Percentiles rank a stretch among this genome's conserved stretches.
Conservation (phyloP, 345 rosid species). For the Durio zibethinus region DNA sequence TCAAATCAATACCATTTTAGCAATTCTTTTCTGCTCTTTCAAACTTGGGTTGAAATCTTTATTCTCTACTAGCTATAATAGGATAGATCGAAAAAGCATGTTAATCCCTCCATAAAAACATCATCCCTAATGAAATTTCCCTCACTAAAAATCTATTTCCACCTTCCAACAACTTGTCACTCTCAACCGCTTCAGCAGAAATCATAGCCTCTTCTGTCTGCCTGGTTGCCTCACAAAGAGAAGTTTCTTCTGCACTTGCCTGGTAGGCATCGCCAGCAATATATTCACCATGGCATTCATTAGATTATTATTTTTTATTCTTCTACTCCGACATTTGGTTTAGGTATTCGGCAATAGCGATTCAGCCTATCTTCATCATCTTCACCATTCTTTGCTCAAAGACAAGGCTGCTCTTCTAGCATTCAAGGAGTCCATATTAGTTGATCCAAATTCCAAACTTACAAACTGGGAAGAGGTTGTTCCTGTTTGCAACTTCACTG, state of each 20-base stretch:
- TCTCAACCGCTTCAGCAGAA: not conserved
- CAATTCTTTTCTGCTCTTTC: not conserved
- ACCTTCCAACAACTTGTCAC: not conserved
- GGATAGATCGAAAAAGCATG: not conserved
- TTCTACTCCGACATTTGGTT: conserved; percentile 3
- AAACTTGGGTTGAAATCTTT: not conserved
- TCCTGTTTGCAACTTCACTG: conserved; percentile 41
- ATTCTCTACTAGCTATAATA: not conserved
- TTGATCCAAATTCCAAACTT: conserved; percentile 32
- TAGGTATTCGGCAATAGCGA: not conserved
- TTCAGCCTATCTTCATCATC: conserved; percentile 20
- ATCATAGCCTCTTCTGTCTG: not conserved
- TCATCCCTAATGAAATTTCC: not conserved
- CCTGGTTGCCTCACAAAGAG: too few relatives aligned
- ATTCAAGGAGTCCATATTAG: conserved; percentile 29
- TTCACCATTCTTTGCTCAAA: conserved; percentile 27
- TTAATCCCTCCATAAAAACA: not conserved
- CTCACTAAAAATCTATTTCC: not conserved
- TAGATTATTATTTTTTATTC: too few relatives aligned
- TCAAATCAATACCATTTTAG: not conserved
- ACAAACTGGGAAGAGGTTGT: conserved; percentile 36
- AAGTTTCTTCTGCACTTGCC: not conserved
- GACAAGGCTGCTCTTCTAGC: conserved; percentile 51
- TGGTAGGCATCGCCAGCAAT: not conserved
- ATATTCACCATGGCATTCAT: too few relatives aligned